phyloP scores from a whole-genome alignment of 2,329 filamentous ascomycete species.

The Clarireedia homoeocarpa region DNA sequence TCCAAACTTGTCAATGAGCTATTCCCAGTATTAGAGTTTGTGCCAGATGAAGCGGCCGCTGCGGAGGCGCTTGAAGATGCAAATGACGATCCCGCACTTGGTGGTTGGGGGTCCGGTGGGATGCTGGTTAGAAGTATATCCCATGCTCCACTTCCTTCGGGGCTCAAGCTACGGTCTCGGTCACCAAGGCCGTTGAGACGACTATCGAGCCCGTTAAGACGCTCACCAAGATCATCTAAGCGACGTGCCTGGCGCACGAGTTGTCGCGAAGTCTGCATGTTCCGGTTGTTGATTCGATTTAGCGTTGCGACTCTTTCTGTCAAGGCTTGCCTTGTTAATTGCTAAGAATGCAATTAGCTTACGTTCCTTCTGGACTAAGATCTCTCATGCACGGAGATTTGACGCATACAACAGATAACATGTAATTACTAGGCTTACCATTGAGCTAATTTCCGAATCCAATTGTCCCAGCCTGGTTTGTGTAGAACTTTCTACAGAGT shows the following conservation, averaged over 20 bases:
- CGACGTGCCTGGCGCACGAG: slow-evolving; percentile 2
- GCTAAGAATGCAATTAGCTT: neutral
- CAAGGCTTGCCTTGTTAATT: slow-evolving; percentile 7
- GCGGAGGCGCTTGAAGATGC: slow-evolving; percentile 23
- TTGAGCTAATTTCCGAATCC: neutral
- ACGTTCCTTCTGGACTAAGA: neutral
- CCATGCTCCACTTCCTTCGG: slow-evolving; percentile 60
- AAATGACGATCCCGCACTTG: slow-evolving; percentile 78
- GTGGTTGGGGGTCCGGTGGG: slow-evolving; percentile 71
- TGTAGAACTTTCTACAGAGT: neutral
- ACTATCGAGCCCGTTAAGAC: neutral
- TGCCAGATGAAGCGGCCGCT: slow-evolving; percentile 20
- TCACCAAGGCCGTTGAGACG: slow-evolving; percentile 1
- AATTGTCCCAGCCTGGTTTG: neutral
- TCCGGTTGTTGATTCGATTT: neutral
- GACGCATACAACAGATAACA: neutral
- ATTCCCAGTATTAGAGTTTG: slow-evolving; percentile 19
- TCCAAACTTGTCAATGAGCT: slow-evolving; percentile 24
- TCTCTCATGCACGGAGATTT: neutral
- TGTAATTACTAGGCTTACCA: neutral
- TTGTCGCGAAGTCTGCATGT: neutral
- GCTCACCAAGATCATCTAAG: slow-evolving; percentile 6
- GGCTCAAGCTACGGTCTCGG: slow-evolving; percentile 73
- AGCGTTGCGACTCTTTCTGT: slow-evolving; percentile 8
- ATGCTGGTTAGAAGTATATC: slow-evolving; percentile 74